phyloP scores from a whole-genome alignment of 2,329 filamentous ascomycete genomes.

The Exserohilum rostratum region DNA sequence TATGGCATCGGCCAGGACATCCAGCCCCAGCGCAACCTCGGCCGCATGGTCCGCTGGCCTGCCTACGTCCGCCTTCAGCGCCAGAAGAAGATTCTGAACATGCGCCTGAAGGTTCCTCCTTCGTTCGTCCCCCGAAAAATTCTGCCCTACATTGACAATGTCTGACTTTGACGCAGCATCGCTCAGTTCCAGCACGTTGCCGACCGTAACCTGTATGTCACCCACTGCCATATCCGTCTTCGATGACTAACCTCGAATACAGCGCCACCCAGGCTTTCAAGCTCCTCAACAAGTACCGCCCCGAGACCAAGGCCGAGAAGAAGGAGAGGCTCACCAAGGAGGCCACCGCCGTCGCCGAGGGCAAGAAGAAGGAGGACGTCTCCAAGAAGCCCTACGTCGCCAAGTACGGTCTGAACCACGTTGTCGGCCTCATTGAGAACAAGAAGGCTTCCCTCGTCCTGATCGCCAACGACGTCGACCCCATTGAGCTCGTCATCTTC shows the following conservation, averaged over 20 bases:
- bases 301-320: constrained; percentile 99
- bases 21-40: constrained; percentile 71
- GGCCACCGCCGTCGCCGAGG: constrained; percentile 95
- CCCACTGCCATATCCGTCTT: background rate
- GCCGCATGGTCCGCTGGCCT: constrained; percentile 82
- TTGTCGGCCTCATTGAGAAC: constrained; percentile 69
- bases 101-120: constrained; percentile 98
- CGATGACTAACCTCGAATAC: background rate
- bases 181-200: constrained; percentile 98
- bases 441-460: constrained; percentile 99
- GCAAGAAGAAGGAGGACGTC: constrained; percentile 99
- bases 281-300: constrained; percentile 99
- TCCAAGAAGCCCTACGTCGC: constrained; percentile 99
- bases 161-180: constrained; percentile 54
- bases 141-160: background rate
- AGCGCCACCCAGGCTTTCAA: constrained; percentile 92
- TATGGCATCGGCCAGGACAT: constrained; percentile 99
- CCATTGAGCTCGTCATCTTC: constrained; percentile 99
- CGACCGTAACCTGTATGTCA: constrained; percentile 52
- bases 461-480: constrained; percentile 99
- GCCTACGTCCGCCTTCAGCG: constrained; percentile 94
- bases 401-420: constrained; percentile 99
- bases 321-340: constrained; percentile 99
- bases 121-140: constrained; percentile 51
- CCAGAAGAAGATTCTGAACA: constrained; percentile 92